A percentile compares a stretch with the other conserved stretches of the same genome.
Conservation (phyloP, 345 rosid species). For the Adansonia digitata region DNA sequence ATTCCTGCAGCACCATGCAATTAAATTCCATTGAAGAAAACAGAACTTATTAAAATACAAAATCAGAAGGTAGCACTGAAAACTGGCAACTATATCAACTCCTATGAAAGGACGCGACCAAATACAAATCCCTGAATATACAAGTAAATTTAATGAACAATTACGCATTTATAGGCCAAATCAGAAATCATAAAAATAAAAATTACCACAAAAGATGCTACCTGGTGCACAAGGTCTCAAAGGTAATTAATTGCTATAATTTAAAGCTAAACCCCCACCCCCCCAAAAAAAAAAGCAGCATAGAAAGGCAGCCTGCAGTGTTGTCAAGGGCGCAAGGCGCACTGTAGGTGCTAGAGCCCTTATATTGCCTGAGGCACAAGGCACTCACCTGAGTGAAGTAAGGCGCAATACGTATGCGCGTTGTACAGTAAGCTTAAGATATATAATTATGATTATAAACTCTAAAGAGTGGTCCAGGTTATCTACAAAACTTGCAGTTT, state of each 20-base stretch:
- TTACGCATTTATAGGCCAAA: background rate
- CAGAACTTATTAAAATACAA: conserved; percentile 7
- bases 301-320: too few species aligned
- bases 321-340: too few species aligned
- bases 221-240: background rate
- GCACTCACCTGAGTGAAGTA: too few species aligned
- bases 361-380: too few species aligned
- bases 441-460: too few species aligned
- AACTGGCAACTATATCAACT: background rate
- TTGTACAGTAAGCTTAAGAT: too few species aligned
- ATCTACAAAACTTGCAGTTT: too few species aligned
- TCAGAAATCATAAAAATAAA: background rate
- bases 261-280: background rate
- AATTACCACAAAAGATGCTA: background rate
- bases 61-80: background rate
- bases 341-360: too few species aligned
- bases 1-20: conserved; percentile 57
- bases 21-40: conserved; percentile 6
- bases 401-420: too few species aligned
- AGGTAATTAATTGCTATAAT: background rate
- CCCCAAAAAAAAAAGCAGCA: background rate
- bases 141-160: background rate
- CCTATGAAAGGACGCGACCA: background rate
- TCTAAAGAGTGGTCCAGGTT: too few species aligned
- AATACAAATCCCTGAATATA: background rate